These are phyloP conservation scores for Auriculariales sp. DNA, from an alignment of 768 basidiomycete species.

Conservation along the genomic window DNA sequence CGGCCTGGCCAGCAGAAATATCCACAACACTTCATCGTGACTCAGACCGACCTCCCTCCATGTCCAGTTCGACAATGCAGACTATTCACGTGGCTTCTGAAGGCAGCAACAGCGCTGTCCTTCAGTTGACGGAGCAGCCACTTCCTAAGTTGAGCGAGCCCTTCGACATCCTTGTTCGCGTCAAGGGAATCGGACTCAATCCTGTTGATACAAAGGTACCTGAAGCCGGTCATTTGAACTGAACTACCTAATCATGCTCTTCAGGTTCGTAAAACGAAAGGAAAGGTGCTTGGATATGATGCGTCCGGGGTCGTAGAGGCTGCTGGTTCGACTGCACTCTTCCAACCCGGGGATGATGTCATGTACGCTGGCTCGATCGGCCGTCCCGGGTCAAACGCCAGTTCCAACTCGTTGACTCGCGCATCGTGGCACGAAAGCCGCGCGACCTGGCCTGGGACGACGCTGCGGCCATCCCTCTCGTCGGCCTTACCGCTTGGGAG, in stretches of 20 bases:
- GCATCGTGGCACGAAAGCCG: background rate
- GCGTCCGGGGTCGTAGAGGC: background rate
- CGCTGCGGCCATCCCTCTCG: conserved; percentile 5
- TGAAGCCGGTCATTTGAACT: background rate
- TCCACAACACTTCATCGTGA: too few relatives aligned
- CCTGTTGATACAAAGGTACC: conserved; percentile 3
- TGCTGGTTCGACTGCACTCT: background rate
- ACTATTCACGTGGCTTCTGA: background rate
- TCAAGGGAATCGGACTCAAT: background rate
- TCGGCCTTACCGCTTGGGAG: conserved; percentile 7
- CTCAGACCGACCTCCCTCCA: too few relatives aligned
- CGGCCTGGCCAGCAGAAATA: too few relatives aligned
- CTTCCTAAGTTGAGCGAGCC: background rate
- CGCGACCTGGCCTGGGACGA: conserved; percentile 3
- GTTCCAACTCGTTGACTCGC: conserved; percentile 4
- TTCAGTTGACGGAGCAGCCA: background rate
- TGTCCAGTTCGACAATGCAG: too few relatives aligned
- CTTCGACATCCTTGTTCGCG: conserved; percentile 4
- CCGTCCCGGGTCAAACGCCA: conserved; percentile 4
- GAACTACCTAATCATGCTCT: background rate
- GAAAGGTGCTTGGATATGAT: background rate
- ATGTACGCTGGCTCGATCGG: conserved; percentile 1
- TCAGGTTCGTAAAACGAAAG: too few relatives aligned
- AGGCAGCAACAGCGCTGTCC: too few relatives aligned
- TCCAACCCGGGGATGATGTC: conserved; percentile 1